Conservation (phyloP, 140 eudicot genomes). For the Senecio squalidus region DNA sequence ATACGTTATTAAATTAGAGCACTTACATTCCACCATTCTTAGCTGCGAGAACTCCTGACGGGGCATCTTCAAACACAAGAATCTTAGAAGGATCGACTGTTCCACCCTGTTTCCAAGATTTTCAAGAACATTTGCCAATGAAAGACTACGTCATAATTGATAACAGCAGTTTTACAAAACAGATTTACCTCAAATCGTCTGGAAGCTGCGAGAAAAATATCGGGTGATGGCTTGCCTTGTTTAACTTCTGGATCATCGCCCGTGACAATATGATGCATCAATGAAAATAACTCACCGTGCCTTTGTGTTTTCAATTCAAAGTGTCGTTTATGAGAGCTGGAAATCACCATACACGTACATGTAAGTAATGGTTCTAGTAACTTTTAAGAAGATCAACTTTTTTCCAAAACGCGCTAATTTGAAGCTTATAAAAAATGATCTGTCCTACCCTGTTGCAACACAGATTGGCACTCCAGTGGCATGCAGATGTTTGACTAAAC, state of each 20-base stretch:
- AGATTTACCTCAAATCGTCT: conserved; percentile 80
- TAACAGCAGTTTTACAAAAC: neutral
- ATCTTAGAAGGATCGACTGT: conserved; percentile 54
- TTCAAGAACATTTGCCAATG: neutral
- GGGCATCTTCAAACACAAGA: conserved; percentile 98
- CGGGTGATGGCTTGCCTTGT: conserved; percentile 99
- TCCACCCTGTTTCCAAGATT: conserved; percentile 57
- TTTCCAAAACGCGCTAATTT: neutral
- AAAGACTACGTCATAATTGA: neutral
- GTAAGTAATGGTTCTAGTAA: neutral
- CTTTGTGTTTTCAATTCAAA: conserved; percentile 86
- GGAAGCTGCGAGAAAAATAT: conserved; percentile 85
- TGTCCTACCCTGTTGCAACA: conserved; percentile 88
- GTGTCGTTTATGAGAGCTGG: conserved; percentile 77
- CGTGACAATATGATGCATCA: conserved; percentile 94
- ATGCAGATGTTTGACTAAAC: conserved; percentile 78
- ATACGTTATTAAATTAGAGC: neutral
- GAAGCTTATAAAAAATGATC: neutral
- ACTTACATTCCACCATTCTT: conserved; percentile 99
- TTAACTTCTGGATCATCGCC: conserved; percentile 99
- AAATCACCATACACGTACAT: conserved; percentile 1
- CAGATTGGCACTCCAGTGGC: conserved; percentile 79
- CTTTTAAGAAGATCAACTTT: neutral
- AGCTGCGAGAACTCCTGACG: conserved; percentile 91
- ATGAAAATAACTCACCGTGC: conserved; percentile 73